phyloP scores from a whole-genome alignment of 2,329 filamentous ascomycete genomes.

The Colletotrichum noveboracense region DNA sequence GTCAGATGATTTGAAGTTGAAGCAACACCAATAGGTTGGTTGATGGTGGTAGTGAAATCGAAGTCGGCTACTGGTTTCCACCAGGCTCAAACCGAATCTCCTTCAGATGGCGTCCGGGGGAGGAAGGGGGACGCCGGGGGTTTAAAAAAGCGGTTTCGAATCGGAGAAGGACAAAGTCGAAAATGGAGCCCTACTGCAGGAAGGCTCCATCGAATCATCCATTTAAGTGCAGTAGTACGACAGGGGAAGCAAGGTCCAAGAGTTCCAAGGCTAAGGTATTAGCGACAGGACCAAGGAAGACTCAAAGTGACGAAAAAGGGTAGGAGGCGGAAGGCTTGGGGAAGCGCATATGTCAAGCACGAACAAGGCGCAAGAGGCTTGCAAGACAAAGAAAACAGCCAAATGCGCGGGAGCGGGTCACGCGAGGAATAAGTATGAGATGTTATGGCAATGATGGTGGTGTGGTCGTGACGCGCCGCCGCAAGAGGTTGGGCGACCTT shows the following conservation, averaged over 20 bases:
- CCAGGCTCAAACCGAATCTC: conserved; percentile 9
- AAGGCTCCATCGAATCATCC: conserved; percentile 9
- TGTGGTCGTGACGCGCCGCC: conserved; percentile 22
- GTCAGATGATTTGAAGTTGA: not conserved
- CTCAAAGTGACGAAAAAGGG: conserved; percentile 14
- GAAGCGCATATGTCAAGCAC: not conserved
- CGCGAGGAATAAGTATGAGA: conserved; percentile 22
- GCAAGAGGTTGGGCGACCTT: conserved; percentile 19
- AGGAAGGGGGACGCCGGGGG: conserved; percentile 7
- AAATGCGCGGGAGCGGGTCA: conserved; percentile 4
- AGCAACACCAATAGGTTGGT: not conserved
- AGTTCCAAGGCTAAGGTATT: not conserved
- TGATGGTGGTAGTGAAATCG: not conserved
- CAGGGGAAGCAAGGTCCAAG: not conserved
- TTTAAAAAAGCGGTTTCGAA: conserved; percentile 15
- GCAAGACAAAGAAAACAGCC: conserved; percentile 1
- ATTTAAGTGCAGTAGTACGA: not conserved
- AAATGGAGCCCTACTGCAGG: conserved; percentile 21
- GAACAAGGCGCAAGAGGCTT: not conserved
- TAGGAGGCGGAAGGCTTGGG: conserved; percentile 1
- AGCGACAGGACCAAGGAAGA: not conserved
- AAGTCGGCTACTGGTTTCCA: conserved; percentile 11
- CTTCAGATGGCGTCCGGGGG: conserved; percentile 16
- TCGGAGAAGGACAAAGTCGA: conserved; percentile 1
- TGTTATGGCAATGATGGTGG: conserved; percentile 22